Evolutionary conservation across 139 green algal species (phyloP).

Genomic region (Edaphochlamys debaryana): DNA sequence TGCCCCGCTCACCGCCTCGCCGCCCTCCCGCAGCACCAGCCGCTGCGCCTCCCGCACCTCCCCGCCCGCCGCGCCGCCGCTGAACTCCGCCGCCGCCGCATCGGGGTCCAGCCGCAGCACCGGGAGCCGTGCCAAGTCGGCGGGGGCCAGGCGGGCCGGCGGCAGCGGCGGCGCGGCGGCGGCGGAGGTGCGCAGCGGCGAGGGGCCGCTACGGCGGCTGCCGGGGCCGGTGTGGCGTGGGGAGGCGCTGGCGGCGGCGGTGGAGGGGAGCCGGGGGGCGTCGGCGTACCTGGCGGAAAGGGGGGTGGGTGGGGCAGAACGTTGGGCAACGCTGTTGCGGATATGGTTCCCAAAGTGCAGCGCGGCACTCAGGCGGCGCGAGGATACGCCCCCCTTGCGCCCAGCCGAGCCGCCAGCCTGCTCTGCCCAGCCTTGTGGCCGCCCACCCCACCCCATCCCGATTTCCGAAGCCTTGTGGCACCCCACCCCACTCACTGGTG

Average conservation of each 20-base stretch:
- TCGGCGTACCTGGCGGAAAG: not conserved
- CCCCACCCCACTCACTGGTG: conserved; percentile 21
- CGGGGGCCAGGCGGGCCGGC: not conserved
- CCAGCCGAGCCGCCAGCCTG: too few species aligned
- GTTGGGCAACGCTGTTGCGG: too few species aligned
- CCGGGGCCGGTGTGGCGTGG: not conserved
- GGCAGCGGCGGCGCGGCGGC: not conserved
- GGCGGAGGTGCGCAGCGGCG: not conserved
- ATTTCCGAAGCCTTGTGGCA: too few species aligned
- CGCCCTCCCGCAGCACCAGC: too few species aligned
- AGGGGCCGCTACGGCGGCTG: too few species aligned
- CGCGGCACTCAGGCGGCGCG: too few species aligned
- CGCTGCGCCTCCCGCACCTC: not conserved
- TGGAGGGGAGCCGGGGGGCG: not conserved
- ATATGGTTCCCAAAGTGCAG: too few species aligned
- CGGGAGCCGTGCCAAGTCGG: conserved; percentile 7
- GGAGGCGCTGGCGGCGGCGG: not conserved
- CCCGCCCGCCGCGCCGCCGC: not conserved
- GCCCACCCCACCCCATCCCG: too few species aligned
- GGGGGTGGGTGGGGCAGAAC: too few species aligned
- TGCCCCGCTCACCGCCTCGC: not conserved
- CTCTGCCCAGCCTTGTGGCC: too few species aligned
- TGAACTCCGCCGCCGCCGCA: not conserved
- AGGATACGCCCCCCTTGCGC: too few species aligned
- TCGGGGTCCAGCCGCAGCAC: not conserved